Percentiles rank a stretch among this genome's conserved stretches.
These are phyloP conservation scores for Salvia hispanica DNA, from an alignment of 257 asterid species.

Conservation along the genomic window DNA sequence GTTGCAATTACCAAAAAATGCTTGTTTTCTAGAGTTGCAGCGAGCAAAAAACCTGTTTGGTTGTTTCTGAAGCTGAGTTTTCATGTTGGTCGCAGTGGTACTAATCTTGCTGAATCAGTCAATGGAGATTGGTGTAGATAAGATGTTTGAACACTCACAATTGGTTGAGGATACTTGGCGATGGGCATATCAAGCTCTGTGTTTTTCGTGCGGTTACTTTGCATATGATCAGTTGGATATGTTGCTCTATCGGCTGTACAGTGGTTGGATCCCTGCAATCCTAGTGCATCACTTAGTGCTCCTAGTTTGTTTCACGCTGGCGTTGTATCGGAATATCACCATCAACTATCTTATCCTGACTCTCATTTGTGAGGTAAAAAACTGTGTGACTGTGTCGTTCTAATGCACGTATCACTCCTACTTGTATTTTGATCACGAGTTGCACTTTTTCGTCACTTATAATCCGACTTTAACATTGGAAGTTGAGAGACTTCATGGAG, in stretches of 20 bases:
- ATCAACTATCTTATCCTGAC: slow-evolving; percentile 96
- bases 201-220: slow-evolving; percentile 87
- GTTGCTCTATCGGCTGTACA: slow-evolving; percentile 65
- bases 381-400: not conserved
- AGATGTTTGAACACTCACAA: slow-evolving; percentile 77
- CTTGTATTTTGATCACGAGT: not conserved
- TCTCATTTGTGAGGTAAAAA: slow-evolving; percentile 81
- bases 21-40: not conserved
- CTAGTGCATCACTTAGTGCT: slow-evolving; percentile 82
- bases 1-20: too few relatives aligned
- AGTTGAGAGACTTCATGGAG: not conserved
- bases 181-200: slow-evolving; percentile 70
- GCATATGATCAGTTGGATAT: slow-evolving; percentile 97
- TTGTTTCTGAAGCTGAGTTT: slow-evolving; percentile 5
- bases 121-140: slow-evolving; percentile 41
- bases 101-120: slow-evolving; percentile 57
- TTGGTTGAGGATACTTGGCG: slow-evolving; percentile 77
- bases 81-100: slow-evolving; percentile 44
- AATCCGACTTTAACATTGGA: not conserved
- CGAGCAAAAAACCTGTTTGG: not conserved
- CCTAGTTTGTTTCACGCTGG: slow-evolving; percentile 86
- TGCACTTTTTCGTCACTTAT: not conserved
- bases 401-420: not conserved
- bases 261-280: slow-evolving; percentile 78
- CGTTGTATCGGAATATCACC: slow-evolving; percentile 73